Evolutionary conservation across 352 stramenopile species (phyloP).

Genomic region (Globisporangium ultimum): DNA sequence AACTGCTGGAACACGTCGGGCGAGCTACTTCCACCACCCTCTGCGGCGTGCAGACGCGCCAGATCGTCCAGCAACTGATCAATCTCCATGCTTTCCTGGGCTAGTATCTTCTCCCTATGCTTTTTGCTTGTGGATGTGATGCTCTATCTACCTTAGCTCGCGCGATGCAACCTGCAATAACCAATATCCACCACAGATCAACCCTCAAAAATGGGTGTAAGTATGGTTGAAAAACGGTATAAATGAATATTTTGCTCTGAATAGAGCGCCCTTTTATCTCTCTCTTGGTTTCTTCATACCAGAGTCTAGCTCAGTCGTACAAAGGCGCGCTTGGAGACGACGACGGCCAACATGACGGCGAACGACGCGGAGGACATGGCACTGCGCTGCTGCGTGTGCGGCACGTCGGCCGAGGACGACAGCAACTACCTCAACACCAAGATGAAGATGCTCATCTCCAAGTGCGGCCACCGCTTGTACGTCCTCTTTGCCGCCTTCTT

Average conservation of each 20-base stretch:
- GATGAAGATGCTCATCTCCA: conserved; percentile 92
- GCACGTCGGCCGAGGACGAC: conserved; percentile 81
- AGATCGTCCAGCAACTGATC: conserved; percentile 40
- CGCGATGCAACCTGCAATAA: neutral
- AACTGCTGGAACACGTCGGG: conserved; percentile 39
- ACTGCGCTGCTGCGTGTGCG: conserved; percentile 86
- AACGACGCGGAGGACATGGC: conserved; percentile 69
- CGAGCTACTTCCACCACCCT: neutral
- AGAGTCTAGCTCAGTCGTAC: neutral
- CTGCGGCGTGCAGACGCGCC: conserved; percentile 19
- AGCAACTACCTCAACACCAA: conserved; percentile 89
- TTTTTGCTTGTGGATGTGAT: neutral
- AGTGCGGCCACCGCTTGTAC: conserved; percentile 87
- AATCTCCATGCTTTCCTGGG: conserved; percentile 15
- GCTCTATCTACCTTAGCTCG: neutral
- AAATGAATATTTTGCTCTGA: neutral
- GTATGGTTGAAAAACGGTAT: neutral
- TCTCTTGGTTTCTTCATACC: neutral
- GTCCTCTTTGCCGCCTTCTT: conserved; percentile 14
- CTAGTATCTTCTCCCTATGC: neutral
- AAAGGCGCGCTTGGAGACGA: neutral
- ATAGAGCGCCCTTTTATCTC: conserved; percentile 1
- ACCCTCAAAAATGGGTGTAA: neutral
- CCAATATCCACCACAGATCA: neutral
- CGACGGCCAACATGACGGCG: conserved; percentile 24